Evolutionary conservation across 352 stramenopile genomes (phyloP).

Genomic region (Phytophthora parvispora): DNA sequence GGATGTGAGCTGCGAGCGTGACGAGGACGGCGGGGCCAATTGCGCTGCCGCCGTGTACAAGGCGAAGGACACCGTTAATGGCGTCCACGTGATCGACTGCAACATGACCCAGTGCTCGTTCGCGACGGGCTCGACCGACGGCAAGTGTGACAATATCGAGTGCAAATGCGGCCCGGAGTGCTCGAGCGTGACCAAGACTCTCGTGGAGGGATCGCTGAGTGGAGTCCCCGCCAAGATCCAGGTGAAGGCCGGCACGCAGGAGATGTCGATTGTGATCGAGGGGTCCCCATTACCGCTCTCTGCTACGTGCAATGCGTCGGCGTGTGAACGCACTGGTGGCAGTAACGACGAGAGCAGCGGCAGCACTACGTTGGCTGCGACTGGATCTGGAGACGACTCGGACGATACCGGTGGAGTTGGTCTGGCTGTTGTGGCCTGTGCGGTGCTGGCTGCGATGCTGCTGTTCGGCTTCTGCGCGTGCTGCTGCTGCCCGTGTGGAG

Average conservation of each 20-base stretch:
- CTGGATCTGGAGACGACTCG: slow-evolving; percentile 9
- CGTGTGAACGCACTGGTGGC: slow-evolving; percentile 53
- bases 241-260: slow-evolving; percentile 40
- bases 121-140: slow-evolving; percentile 43
- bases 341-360: slow-evolving; percentile 3
- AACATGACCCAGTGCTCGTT: slow-evolving; percentile 64
- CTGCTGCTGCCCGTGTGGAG: slow-evolving; percentile 20
- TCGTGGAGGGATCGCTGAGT: slow-evolving; percentile 73
- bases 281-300: slow-evolving; percentile 76
- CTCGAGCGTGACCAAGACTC: slow-evolving; percentile 55
- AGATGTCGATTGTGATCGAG: slow-evolving; percentile 72
- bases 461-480: slow-evolving; percentile 21
- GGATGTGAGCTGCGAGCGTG: slow-evolving; percentile 64
- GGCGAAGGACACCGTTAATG: slow-evolving; percentile 44
- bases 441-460: slow-evolving; percentile 9
- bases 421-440: slow-evolving; percentile 26
- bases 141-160: slow-evolving; percentile 51
- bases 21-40: slow-evolving; percentile 31
- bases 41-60: slow-evolving; percentile 80
- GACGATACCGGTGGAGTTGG: slow-evolving; percentile 2
- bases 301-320: slow-evolving; percentile 67
- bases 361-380: slow-evolving; percentile 21
- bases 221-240: slow-evolving; percentile 69
- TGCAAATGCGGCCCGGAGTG: slow-evolving; percentile 74
- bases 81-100: slow-evolving; percentile 77